Conservation (phyloP, 495 filamentous ascomycete genomes). For the Xylaria cubensis region DNA sequence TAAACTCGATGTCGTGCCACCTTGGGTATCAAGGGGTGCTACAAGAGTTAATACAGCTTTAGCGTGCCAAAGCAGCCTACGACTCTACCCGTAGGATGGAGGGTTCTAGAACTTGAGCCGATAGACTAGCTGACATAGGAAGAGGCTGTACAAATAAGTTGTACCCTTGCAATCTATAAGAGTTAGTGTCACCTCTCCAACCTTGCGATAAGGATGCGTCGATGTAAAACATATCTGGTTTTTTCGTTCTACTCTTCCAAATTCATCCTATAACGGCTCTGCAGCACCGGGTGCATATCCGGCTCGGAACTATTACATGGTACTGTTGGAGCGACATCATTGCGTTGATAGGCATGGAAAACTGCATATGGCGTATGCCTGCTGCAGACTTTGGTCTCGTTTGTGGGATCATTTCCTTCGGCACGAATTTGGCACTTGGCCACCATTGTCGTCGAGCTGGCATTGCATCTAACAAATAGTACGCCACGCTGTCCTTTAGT, state of each 20-base stretch:
- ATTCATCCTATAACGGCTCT: neutral
- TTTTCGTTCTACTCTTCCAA: neutral
- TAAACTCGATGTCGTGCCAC: constrained; percentile 34
- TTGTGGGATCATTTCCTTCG: constrained; percentile 5
- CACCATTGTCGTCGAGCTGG: constrained; percentile 16
- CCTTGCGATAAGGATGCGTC: neutral
- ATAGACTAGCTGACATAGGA: neutral
- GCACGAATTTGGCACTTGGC: constrained; percentile 16
- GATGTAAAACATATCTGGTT: neutral
- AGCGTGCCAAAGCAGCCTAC: neutral
- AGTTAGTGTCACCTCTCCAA: neutral
- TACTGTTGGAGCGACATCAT: neutral
- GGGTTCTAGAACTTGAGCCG: constrained; percentile 11
- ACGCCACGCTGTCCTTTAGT: constrained; percentile 26
- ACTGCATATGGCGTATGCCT: constrained; percentile 25
- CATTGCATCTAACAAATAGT: constrained; percentile 14
- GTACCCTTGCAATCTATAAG: constrained; percentile 1
- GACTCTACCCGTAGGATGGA: neutral
- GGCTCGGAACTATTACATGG: constrained; percentile 2
- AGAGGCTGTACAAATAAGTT: neutral
- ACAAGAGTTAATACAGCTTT: constrained; percentile 7
- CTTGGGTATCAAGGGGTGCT: constrained; percentile 38
- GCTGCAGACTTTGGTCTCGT: neutral
- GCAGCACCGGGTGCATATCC: neutral
- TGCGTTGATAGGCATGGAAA: constrained; percentile 16